Conservation (phyloP, 306 rosid species). For the Potentilla sterilis region DNA sequence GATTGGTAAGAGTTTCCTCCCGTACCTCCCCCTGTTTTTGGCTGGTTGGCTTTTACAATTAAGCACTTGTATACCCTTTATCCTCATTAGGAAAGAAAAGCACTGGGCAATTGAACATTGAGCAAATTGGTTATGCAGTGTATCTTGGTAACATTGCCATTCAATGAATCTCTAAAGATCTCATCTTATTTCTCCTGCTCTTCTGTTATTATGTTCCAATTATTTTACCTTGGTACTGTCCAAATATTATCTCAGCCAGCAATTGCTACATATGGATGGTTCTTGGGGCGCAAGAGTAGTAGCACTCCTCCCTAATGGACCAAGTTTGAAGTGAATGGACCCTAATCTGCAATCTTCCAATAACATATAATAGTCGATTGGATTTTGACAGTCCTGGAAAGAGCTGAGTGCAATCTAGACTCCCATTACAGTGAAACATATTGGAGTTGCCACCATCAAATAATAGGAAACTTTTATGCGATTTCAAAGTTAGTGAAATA, state of each 20-base stretch:
- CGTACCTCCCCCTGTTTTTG: constrained; percentile 20
- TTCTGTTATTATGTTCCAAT: not conserved
- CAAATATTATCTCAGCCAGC: not conserved
- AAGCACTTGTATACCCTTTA: constrained; percentile 46
- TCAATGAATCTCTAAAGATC: constrained; percentile 9
- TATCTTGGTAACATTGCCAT: constrained; percentile 37
- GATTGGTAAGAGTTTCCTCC: constrained; percentile 39
- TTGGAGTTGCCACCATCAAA: too few species aligned
- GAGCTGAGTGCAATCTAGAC: too few species aligned
- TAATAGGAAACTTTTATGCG: too few species aligned
- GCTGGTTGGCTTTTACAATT: constrained; percentile 31
- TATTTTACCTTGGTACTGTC: not conserved
- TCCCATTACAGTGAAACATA: too few species aligned
- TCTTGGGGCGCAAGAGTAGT: too few species aligned
- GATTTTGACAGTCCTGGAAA: too few species aligned
- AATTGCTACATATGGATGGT: too few species aligned
- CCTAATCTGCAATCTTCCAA: too few species aligned
- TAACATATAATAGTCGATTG: too few species aligned
- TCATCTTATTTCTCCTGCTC: not conserved
- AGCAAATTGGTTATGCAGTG: constrained; percentile 50
- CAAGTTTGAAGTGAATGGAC: too few species aligned
- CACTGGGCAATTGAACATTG: constrained; percentile 46
- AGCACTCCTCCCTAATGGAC: too few species aligned
- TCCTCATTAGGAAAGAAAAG: constrained; percentile 32
- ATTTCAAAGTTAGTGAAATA: too few species aligned